Base-by-base conservation (phyloP, 768 basidiomycete genomes). In the Amylocystis lapponica region DNA sequence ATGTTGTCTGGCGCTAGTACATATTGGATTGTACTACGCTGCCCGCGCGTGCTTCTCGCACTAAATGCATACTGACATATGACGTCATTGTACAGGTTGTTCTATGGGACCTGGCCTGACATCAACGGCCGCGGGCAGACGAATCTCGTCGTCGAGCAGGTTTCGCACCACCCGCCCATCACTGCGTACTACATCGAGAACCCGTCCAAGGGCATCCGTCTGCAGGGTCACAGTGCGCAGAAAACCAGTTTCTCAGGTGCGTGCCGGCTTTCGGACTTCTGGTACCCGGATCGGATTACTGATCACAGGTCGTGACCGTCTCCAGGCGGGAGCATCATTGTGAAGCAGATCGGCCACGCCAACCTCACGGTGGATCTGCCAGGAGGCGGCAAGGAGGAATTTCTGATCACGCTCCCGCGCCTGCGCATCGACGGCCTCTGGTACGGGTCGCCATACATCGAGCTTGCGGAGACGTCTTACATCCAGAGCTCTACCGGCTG, bases 331-430 rank as follows among this genome's bases (percentile, higher is more conserved):
- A 78, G 78, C 38, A 83, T 86, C 50, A 81, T 79, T 64, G 95
- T 99, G 41, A 92, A 88, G 65, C 95, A 99, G 64, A 86, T 95
- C 52, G 95, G 95, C 1, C 95, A 98, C 57, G 95, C 93, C 1
- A 66, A 86, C 21, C 70, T 99, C 23, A 86, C 80, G 4, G 75
- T 94, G 38, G 66, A 72, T 26, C 64, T 81, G 12, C 70, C 79
- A 2, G 64, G 67, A 5, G 82, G 79, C 3, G 68, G 67, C 34
- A 65, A 65, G 48, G 83, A 86, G 62, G 73, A 80, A 36, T 97
- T 86, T 66, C 69, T 99, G 39, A 87, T 99, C 58, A 97, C 95
- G 6, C 76, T 99, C 23, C 95, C 95, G 10, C 78, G 80, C 36
- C 74, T 99, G 45, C 79, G 90, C 16, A 97, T 99, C 53, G 93